Conservation (phyloP, 176 grass and related monocot genomes). For the Lolium rigidum region DNA sequence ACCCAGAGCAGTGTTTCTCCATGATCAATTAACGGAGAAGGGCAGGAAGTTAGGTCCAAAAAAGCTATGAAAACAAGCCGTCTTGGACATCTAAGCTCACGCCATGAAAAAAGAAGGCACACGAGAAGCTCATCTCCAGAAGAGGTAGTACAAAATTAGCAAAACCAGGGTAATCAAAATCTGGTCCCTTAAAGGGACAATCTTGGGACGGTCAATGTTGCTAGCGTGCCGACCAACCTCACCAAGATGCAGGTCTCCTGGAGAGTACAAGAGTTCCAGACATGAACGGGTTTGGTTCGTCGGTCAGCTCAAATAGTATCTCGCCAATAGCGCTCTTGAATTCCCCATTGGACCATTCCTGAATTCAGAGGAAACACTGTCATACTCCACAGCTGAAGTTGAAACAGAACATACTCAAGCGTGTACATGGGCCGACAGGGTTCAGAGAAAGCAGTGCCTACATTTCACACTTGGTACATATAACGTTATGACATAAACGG, state of each 20-base stretch:
- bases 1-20: slow-evolving; percentile 27
- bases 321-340: slow-evolving; percentile 72
- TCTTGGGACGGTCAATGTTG: slow-evolving; percentile 44
- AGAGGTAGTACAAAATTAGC: slow-evolving; percentile 53
- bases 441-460: slow-evolving; percentile 23
- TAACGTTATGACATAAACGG: background rate
- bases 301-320: slow-evolving; percentile 64
- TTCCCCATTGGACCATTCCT: slow-evolving; percentile 79
- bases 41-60: slow-evolving; percentile 3
- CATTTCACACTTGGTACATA: background rate
- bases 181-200: slow-evolving; percentile 71
- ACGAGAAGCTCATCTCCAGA: slow-evolving; percentile 38
- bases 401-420: background rate
- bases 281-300: slow-evolving; percentile 57
- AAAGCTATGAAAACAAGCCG: slow-evolving; percentile 46
- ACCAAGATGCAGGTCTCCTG: slow-evolving; percentile 39
- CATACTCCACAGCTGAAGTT: background rate
- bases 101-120: background rate
- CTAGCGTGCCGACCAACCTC: slow-evolving; percentile 35
- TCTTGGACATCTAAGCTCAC: slow-evolving; percentile 21
- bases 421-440: slow-evolving; percentile 12
- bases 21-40: slow-evolving; percentile 15
- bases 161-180: slow-evolving; percentile 54
- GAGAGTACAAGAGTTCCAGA: slow-evolving; percentile 82
- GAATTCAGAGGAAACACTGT: slow-evolving; percentile 42